Evolutionary conservation across 306 rosid genomes (phyloP), one percentile per base, ranked within the genome.

Genomic region (Ammopiptanthus mongolicus): DNA sequence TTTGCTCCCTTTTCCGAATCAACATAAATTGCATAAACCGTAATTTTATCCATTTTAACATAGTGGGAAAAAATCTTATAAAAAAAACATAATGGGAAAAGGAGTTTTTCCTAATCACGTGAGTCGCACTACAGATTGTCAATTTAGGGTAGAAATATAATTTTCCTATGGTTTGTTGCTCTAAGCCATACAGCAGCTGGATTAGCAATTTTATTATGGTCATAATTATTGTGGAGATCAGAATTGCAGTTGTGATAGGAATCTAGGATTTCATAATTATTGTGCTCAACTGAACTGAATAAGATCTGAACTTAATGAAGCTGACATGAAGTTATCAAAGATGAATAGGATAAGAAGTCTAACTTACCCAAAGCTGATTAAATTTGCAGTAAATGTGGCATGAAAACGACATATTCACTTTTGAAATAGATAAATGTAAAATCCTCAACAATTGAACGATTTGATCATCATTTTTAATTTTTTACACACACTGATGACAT

Each of bases 191-290:
- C 10, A 55, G 42, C 55, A 73, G 29, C 46, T 55, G 28, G 33
- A 57, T 36, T 65, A 58, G 39, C n/a, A n/a, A n/a, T 18, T 15
- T 29, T 64, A 53, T 52, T 53, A 14, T 64, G 59, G 31, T 12
- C 33, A 51, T 73, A 60, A 66, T 82, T 29, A 82, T 46, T 72
- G 60, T 19, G 42, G 53, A 78, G 75, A 31, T 77, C 31, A 29
- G 55, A 60, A 47, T 39, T 28, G 23, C 48, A 52, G 14, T 33
- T 36, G 15, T 47, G 76, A 48, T 33, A 62, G 65, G 64, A 74
- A 70, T 78, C 70, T 73, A 72, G 83, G 77, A 73, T 68, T 19
- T 46, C 51, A 57, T 42, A 78, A 80, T 83, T 69, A 80, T 82
- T 44, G 65, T 53, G 75, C 52, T 79, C 14, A 55, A 61, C 66